Base-by-base conservation (phyloP, 192 early-diverging fungal species). In the Rhizophagus sp. region DNA sequence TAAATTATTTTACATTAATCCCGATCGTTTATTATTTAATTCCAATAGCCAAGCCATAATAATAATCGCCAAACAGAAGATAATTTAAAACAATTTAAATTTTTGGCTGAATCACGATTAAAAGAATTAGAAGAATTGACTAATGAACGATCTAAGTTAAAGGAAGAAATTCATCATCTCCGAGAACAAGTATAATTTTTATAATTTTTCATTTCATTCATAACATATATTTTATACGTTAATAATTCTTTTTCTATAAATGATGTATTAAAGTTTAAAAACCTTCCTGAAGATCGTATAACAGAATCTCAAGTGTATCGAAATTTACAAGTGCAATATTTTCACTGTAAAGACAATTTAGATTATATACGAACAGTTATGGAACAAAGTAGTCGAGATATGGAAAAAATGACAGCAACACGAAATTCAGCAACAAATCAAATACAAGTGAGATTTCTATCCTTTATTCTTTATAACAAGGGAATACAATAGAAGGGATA, bases 281-380 rank as follows among this genome's bases (percentile, higher is more conserved):
- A 72, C 44, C n/a, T 72, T 72, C 70, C 70, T 27, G 70, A 72
- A 49, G 39, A 44, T 19, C 70, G 70, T 49, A 49, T 72, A n/a
- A 72, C 22, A 72, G 70, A 72, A 30, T 72, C 70, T 8, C 19
- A 44, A 30, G n/a, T 22, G 13, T 72, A 72, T 12, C 39, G 25
- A 72, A 49, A 12, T 72, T 49, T 72, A 25, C 70, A 72, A 72
- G n/a, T 72, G 19, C 64, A 65, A 65, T 65, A 65, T 30, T 30
- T 65, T 65, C 64, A 65, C 25, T 65, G 64, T 15, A 65, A 65
- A 65, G 64, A 65, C 0, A 65, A 24, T 65, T 65, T 27, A 8
- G 64, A 65, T 30, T 65, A 65, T 15, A 27, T 65, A 24, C 64
- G 64, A 5, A 65, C 64, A 25, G n/a, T 65, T 65, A 65, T 65